Percentiles rank a stretch among this genome's conserved stretches.
phyloP scores from a whole-genome alignment of 768 basidiomycete species.

The Leccinum subtestaceum region DNA sequence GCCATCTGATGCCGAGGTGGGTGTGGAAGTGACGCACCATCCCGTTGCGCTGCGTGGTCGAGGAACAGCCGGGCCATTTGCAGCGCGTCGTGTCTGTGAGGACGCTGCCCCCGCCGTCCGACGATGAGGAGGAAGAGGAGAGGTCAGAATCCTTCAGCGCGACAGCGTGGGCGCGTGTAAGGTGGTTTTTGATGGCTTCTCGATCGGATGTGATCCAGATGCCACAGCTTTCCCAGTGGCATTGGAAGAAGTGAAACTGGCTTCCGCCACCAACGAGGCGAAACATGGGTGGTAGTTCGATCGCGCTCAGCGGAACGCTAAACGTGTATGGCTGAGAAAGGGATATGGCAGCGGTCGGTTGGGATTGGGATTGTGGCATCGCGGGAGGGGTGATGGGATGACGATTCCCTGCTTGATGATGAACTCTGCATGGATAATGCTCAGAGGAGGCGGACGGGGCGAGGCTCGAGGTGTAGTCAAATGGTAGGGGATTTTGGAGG shows the following conservation, averaged over 20 bases:
- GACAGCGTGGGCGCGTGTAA: constrained; percentile 11
- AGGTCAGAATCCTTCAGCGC: not conserved
- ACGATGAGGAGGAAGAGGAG: not conserved
- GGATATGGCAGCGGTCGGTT: not conserved
- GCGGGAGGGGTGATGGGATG: not conserved
- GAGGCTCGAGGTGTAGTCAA: not conserved
- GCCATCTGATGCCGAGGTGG: constrained; percentile 17
- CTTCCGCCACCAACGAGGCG: not conserved
- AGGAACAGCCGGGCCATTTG: constrained; percentile 15
- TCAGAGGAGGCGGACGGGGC: no score
- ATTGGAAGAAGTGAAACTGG: constrained; percentile 15
- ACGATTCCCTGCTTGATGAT: not conserved
- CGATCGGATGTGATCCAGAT: constrained; percentile 20
- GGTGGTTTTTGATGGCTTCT: constrained; percentile 14
- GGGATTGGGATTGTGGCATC: not conserved
- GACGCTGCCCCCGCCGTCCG: not conserved
- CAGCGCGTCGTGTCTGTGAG: constrained; percentile 1
- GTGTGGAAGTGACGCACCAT: constrained; percentile 12
- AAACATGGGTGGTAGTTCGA: constrained; percentile 8
- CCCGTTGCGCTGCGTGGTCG: not conserved
- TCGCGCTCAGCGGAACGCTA: constrained; percentile 4
- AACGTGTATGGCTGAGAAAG: not conserved
- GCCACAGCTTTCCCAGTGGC: constrained; percentile 15
- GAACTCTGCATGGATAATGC: not conserved
- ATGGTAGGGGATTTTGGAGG: not conserved